Evolutionary conservation across 2,329 filamentous ascomycete species (phyloP).

Genomic region (Trichoderma asperellum): DNA sequence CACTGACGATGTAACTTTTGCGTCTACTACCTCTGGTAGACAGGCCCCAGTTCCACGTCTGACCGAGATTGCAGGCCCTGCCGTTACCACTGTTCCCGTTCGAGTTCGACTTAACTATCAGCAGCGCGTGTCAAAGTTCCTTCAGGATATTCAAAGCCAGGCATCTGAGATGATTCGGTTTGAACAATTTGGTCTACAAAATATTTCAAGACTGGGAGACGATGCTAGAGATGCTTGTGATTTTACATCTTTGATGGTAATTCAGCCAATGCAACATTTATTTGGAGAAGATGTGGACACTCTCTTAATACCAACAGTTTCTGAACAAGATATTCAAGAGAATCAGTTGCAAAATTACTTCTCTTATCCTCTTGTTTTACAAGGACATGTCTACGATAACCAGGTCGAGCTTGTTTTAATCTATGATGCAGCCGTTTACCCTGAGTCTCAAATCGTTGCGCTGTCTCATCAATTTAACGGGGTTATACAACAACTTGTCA

Average conservation of each 20-base stretch:
- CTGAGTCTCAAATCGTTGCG: constrained; percentile 2
- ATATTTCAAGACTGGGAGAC: constrained; percentile 17
- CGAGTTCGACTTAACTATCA: constrained; percentile 29
- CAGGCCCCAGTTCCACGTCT: constrained; percentile 29
- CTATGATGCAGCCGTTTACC: constrained; percentile 12
- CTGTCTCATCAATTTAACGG: constrained; percentile 24
- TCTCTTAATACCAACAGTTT: not conserved
- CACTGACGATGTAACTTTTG: constrained; percentile 25
- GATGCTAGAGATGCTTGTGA: constrained; percentile 22
- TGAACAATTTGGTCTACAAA: constrained; percentile 26
- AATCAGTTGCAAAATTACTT: constrained; percentile 12
- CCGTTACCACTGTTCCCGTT: constrained; percentile 31
- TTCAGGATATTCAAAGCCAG: constrained; percentile 30
- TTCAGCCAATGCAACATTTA: constrained; percentile 26
- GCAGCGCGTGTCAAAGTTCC: constrained; percentile 28
- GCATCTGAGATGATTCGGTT: constrained; percentile 29
- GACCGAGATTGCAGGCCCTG: constrained; percentile 30
- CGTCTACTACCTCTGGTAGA: constrained; percentile 31
- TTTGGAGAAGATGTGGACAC: not conserved
- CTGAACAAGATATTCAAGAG: constrained; percentile 5
- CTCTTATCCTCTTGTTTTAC: constrained; percentile 24
- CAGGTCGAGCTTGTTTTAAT: constrained; percentile 15
- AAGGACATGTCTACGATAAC: constrained; percentile 7
- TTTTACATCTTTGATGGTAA: constrained; percentile 18
- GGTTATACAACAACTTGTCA: constrained; percentile 22